Base-by-base conservation (phyloP, 1,139 yeast species). In the Saccharomycopsis phalli region DNA sequence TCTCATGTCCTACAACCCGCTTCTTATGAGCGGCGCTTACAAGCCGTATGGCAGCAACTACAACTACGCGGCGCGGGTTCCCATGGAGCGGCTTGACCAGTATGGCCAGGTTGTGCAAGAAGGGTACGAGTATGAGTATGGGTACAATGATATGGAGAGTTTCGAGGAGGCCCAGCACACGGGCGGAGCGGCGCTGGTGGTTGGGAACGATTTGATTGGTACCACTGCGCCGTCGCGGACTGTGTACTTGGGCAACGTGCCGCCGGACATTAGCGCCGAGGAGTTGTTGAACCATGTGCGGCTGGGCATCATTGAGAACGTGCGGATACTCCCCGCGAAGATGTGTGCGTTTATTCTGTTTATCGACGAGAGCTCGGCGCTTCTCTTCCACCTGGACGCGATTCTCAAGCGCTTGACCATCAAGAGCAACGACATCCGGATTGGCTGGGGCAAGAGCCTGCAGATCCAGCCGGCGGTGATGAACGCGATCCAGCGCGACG, bases 211-310 rank as follows among this genome's bases (percentile, higher is more conserved):
- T 16, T 31, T 42, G 37, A 34, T 38, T 27, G 46, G 47, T 13
- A 42, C 52, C 8, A 63, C 66, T 21, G 81, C 81, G 1, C 86
- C 87, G 23, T 77, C 86, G 16, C 72, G 96, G 57, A 86, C 97
- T 0, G 94, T 91, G 5, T 86, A 87, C 57, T 66, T 91, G 52
- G 96, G 96, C 10, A 87, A 86, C 55, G 72, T 91, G 34, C 96
- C 97, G 1, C 62, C 70, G n/a, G 84, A 81, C 49, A 69, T 87
- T 44, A 75, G 87, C 22, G 77, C 93, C 3, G 78, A 81, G 53
- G 95, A 86, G 53, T 63, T 91, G 42, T 68, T 91, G 54, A 91
- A 86, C 56, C 91, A 84, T 57, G 95, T 91, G 23, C 74, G 94
- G 51, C 81, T 94, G 23, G 97, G 97, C 19, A 78, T 87, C 17